Evolutionary conservation across 306 rosid species (phyloP).

Genomic region (Mimosa pudica): DNA sequence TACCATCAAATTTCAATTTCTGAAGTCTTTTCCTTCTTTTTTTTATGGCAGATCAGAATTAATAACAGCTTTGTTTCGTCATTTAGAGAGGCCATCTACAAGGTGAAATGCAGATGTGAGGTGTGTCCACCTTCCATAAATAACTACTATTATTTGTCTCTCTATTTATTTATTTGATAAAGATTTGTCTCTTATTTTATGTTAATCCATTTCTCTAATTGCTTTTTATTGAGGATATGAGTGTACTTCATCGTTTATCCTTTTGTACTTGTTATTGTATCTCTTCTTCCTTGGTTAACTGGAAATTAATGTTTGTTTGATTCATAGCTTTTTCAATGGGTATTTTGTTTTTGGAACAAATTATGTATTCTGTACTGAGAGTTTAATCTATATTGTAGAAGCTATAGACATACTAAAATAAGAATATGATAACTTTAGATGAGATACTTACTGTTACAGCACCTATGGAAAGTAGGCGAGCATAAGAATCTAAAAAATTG

Average conservation of each 20-base stretch:
- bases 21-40: conserved; percentile 38
- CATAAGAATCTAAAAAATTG: too few relatives aligned
- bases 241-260: conserved; percentile 5
- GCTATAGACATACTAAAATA: too few relatives aligned
- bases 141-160: conserved; percentile 24
- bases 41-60: conserved; percentile 86
- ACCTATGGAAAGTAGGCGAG: too few relatives aligned
- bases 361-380: too few relatives aligned
- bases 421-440: too few relatives aligned
- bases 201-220: conserved; percentile 19
- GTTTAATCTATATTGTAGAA: too few relatives aligned
- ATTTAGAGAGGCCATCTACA: conserved; percentile 98
- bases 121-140: conserved; percentile 50
- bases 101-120: conserved; percentile 90
- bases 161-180: neutral
- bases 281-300: conserved; percentile 23
- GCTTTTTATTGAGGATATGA: neutral
- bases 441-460: too few relatives aligned
- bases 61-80: conserved; percentile 98
- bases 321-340: too few relatives aligned
- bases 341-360: too few relatives aligned
- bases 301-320: neutral
- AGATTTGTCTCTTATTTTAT: conserved; percentile 23
- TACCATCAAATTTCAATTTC: conserved; percentile 35
- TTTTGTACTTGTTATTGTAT: neutral